Base-by-base conservation (phyloP, 2,329 filamentous ascomycete genomes). In the Calcarisporium arbuscula region DNA sequence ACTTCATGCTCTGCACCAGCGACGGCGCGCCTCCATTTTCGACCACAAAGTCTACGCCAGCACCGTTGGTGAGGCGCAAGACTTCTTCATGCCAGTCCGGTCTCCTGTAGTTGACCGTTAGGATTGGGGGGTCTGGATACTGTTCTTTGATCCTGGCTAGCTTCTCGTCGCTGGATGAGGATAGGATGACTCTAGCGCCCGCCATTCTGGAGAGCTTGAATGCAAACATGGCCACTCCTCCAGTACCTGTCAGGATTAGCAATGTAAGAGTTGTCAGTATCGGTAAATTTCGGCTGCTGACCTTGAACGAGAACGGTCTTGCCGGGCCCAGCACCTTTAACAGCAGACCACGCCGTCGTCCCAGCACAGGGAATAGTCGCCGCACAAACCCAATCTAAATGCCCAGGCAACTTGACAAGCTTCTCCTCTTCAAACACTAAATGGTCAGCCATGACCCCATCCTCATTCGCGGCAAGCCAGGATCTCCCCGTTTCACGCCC, bases 251-350 rank as follows among this genome's bases (percentile, higher is more conserved):
- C 14, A 17, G 11, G 23, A 30, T 32, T 15, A 8, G 11, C 17
- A 31, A 8, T 19, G 17, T 15, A 15, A 15, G 19, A 12, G 23
- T 35, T 40, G n/a, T n/a, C n/a, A n/a, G n/a, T n/a, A n/a, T n/a
- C n/a, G n/a, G n/a, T n/a, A n/a, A n/a, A n/a, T n/a, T n/a, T n/a
- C n/a, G n/a, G n/a, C n/a, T n/a, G n/a, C n/a, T n/a, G n/a, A 57
- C 60, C 64, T 56, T 68, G 64, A 25, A 69, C 62, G 15, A 69
- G 45, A 14, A 69, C 58, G 3, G 48, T 65, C 38, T 61, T 44
- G 1, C 63, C 62, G 14, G 64, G 55, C 1, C 41, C 44, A 9
- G 56, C 44, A 2, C 54, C 61, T 40, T 60, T 63, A n/a, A 67
- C 40, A 1, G 64, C 61, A 29, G 54, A 50, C 62, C 65, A 69